Percentiles rank a stretch among this genome's conserved stretches.
Evolutionary conservation across 305 asterid species (phyloP).

Genomic region (Petunia hybrid): DNA sequence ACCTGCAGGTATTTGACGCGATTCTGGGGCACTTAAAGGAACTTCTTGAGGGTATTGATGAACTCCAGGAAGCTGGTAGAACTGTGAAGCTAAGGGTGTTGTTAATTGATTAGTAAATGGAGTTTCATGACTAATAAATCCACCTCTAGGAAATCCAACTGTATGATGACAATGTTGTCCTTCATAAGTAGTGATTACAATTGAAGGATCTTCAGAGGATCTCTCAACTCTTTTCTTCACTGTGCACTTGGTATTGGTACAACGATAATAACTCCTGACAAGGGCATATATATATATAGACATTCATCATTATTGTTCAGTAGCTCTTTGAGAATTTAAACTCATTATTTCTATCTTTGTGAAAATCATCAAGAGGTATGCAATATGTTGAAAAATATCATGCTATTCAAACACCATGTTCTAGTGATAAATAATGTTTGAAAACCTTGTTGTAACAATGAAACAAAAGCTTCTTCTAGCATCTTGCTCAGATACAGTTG

Average conservation of each 20-base stretch:
- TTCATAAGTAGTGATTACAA: conserved; percentile 88
- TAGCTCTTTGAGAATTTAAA: neutral
- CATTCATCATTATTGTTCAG: neutral
- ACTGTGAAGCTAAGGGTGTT: conserved; percentile 43
- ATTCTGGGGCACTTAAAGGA: conserved; percentile 13
- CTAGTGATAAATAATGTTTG: neutral
- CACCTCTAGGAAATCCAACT: conserved; percentile 68
- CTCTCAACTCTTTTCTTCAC: conserved; percentile 91
- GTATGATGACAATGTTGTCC: conserved; percentile 91
- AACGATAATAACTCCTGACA: conserved; percentile 86
- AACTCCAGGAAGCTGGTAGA: conserved; percentile 35
- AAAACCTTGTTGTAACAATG: neutral
- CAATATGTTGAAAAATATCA: neutral
- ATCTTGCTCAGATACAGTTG: neutral
- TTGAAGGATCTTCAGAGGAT: conserved; percentile 74
- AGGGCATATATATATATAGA: neutral
- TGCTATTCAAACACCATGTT: neutral
- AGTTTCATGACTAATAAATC: conserved; percentile 45
- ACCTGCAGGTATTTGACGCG: conserved; percentile 27
- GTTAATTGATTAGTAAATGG: conserved; percentile 40
- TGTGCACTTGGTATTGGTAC: conserved; percentile 88
- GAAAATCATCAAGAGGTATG: neutral
- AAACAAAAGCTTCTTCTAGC: neutral
- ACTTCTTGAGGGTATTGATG: conserved; percentile 18
- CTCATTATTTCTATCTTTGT: neutral